Conservation (phyloP, 192 early-diverging fungal genomes). For the Podila minutissima region DNA sequence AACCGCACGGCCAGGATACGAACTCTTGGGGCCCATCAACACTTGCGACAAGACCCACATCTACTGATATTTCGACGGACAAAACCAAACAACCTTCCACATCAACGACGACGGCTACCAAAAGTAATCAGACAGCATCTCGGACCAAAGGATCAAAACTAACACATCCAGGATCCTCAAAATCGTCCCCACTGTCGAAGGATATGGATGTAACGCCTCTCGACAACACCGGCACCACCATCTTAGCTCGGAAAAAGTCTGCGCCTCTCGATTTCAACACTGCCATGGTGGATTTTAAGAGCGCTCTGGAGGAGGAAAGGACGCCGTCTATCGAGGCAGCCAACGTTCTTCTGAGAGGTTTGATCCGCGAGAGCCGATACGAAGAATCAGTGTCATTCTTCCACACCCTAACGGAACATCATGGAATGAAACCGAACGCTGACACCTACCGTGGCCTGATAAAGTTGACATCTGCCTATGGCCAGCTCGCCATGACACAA, state of each 20-base stretch:
- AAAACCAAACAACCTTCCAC: too few species aligned
- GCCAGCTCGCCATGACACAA: constrained; percentile 33
- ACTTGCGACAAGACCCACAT: too few species aligned
- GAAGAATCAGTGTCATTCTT: constrained; percentile 39
- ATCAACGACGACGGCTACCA: too few species aligned
- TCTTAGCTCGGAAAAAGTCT: background rate
- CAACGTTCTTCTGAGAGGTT: constrained; percentile 14
- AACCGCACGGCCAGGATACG: too few species aligned
- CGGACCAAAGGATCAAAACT: background rate
- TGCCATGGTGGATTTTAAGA: constrained; percentile 10
- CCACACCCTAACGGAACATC: constrained; percentile 30
- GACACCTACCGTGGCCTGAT: constrained; percentile 25
- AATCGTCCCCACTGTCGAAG: background rate
- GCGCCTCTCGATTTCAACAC: constrained; percentile 10
- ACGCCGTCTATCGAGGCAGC: constrained; percentile 27
- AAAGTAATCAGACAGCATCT: too few species aligned
- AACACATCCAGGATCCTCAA: background rate
- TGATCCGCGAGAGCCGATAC: constrained; percentile 18
- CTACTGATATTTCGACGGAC: too few species aligned
- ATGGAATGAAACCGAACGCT: constrained; percentile 17
- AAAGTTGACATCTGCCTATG: constrained; percentile 19
- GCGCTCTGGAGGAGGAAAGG: constrained; percentile 16
- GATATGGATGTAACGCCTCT: too few species aligned
- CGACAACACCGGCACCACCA: background rate
- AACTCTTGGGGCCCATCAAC: too few species aligned